Evolutionary conservation across 306 rosid species (phyloP).

Genomic region (Gastrolobium bilobum): DNA sequence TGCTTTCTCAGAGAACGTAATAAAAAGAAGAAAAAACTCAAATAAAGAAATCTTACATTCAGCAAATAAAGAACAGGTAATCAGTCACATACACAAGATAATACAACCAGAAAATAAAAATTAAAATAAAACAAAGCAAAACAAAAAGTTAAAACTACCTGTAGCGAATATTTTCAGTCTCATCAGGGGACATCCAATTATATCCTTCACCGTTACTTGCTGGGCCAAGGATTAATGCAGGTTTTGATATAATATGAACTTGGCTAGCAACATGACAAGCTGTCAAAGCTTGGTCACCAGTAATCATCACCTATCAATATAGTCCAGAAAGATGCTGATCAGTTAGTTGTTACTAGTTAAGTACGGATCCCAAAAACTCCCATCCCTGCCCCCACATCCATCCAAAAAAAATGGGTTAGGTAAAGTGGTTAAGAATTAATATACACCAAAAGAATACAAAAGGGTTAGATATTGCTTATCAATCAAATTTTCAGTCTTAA

Average conservation of each 20-base stretch:
- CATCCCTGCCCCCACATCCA: conserved; percentile 14
- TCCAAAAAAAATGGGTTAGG: not conserved
- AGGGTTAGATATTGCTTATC: not conserved
- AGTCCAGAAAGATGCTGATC: conserved; percentile 35
- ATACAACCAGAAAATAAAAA: not conserved
- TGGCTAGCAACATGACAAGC: conserved; percentile 99
- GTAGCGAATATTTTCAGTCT: conserved; percentile 71
- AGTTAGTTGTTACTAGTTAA: conserved; percentile 37
- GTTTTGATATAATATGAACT: conserved; percentile 93
- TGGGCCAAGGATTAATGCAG: conserved; percentile 80
- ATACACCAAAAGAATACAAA: conserved; percentile 3
- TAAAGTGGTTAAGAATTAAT: conserved; percentile 9
- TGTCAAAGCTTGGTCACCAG: conserved; percentile 99
- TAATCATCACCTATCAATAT: conserved; percentile 88
- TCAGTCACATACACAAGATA: conserved; percentile 3
- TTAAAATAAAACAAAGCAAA: not conserved
- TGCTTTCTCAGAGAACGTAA: not conserved
- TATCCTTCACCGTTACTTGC: conserved; percentile 67
- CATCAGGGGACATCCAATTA: conserved; percentile 94
- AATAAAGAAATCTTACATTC: conserved; percentile 19
- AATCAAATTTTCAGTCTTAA: not conserved
- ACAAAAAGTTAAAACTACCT: conserved; percentile 56
- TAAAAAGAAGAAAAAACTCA: not conserved
- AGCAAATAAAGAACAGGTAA: conserved; percentile 22
- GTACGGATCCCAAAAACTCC: conserved; percentile 25